Percentiles rank a stretch among this genome's conserved stretches.
These are phyloP conservation scores for Panaeolus cyanescens DNA, from an alignment of 768 basidiomycete species.

Conservation along the genomic window DNA sequence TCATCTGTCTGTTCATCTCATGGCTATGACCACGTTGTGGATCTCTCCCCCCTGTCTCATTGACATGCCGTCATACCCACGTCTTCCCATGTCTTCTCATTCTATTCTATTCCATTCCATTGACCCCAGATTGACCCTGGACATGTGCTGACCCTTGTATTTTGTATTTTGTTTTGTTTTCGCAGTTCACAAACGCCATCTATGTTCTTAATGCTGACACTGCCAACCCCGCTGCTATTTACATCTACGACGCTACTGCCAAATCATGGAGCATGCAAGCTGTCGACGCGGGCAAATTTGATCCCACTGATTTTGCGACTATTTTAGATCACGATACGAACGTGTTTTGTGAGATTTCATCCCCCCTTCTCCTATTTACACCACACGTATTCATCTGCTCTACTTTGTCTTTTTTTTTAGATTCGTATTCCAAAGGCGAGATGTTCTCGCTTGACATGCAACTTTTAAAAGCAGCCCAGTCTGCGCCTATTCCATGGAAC, in stretches of 20 bases:
- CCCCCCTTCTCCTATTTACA: background rate
- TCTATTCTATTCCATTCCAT: no score
- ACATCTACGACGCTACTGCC: conserved; percentile 77
- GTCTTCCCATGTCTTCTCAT: background rate
- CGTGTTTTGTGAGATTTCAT: conserved; percentile 64
- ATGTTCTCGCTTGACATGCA: conserved; percentile 75
- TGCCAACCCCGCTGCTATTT: conserved; percentile 64
- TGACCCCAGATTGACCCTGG: background rate
- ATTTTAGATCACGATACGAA: conserved; percentile 96
- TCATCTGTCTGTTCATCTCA: background rate
- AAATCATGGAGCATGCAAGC: conserved; percentile 81
- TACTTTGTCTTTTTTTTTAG: conserved; percentile 32
- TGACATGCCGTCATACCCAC: background rate
- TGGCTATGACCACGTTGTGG: background rate
- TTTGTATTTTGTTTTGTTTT: conserved; percentile 5
- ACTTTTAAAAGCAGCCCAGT: conserved; percentile 59
- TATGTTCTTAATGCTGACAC: conserved; percentile 83
- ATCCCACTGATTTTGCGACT: conserved; percentile 63
- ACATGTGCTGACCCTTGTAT: background rate
- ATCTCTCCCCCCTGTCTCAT: background rate
- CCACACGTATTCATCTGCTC: background rate
- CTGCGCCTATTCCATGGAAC: conserved; percentile 62
- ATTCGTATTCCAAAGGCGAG: conserved; percentile 66
- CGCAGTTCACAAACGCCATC: conserved; percentile 80
- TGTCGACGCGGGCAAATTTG: conserved; percentile 53